These are phyloP conservation scores for Kwoniella heveanensis DNA, from an alignment of 768 basidiomycete genomes.

Conservation along the genomic window DNA sequence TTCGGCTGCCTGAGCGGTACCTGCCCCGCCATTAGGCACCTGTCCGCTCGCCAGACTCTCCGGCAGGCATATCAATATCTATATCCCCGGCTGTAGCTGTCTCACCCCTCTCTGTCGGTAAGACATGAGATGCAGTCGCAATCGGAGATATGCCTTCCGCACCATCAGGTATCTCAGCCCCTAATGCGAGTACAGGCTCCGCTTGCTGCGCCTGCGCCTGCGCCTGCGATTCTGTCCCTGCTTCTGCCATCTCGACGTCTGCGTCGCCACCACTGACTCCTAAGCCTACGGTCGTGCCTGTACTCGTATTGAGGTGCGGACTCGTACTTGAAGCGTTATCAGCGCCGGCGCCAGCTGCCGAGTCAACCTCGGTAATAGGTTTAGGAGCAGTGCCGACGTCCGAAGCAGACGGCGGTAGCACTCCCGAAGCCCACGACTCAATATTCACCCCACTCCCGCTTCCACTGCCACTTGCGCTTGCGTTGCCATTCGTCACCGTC, in stretches of 20 bases:
- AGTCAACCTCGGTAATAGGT: too few species aligned
- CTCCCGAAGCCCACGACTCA: slow-evolving; percentile 7
- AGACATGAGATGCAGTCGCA: too few species aligned
- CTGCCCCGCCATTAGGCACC: too few species aligned
- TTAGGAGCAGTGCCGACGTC: not conserved
- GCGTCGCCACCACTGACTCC: too few species aligned
- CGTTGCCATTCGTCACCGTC: not conserved
- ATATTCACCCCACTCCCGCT: slow-evolving; percentile 4
- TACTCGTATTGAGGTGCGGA: too few species aligned
- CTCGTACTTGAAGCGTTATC: not conserved
- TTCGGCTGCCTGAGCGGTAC: too few species aligned
- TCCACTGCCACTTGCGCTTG: not conserved
- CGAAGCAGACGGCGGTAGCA: not conserved
- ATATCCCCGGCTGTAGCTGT: not conserved
- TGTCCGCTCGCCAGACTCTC: not conserved
- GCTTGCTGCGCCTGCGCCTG: not conserved
- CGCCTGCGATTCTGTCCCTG: too few species aligned
- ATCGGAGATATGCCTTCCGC: too few species aligned
- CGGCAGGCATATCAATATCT: not conserved
- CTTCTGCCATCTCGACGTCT: slow-evolving; percentile 14
- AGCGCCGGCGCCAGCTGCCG: not conserved
- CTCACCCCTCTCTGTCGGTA: too few species aligned
- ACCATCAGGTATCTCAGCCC: too few species aligned
- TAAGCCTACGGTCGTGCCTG: too few species aligned
- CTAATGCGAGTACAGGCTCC: too few species aligned